These are phyloP conservation scores for Thyridium curvatum DNA, from an alignment of 2,329 filamentous ascomycete genomes.

Conservation along the genomic window DNA sequence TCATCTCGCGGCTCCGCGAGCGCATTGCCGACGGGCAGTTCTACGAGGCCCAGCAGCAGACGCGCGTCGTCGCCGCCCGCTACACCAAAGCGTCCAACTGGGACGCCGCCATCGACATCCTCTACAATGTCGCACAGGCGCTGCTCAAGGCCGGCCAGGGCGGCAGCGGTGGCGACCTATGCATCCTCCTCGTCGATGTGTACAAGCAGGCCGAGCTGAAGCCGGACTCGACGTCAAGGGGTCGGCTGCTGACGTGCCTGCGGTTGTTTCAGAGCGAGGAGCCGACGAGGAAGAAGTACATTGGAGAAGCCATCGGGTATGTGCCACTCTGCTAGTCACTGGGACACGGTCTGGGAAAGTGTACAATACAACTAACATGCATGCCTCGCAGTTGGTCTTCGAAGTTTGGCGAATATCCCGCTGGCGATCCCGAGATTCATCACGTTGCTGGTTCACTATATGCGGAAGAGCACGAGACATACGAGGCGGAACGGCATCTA, in stretches of 20 bases:
- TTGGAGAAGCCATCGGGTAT: slow-evolving; percentile 74
- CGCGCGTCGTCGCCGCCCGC: slow-evolving; percentile 87
- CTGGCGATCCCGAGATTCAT: slow-evolving; percentile 90
- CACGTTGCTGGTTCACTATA: slow-evolving; percentile 84
- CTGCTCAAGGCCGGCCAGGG: slow-evolving; percentile 90
- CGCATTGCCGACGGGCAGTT: slow-evolving; percentile 62
- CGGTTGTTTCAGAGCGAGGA: slow-evolving; percentile 76
- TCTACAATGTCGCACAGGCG: slow-evolving; percentile 76
- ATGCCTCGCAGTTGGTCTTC: slow-evolving; percentile 62
- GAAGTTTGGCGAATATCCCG: slow-evolving; percentile 79
- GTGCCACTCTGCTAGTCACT: slow-evolving; percentile 19
- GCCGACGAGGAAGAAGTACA: slow-evolving; percentile 88
- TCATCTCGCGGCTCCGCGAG: slow-evolving; percentile 61
- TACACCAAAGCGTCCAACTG: slow-evolving; percentile 88
- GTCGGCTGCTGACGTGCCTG: slow-evolving; percentile 69
- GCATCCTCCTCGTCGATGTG: slow-evolving; percentile 81
- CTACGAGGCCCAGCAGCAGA: slow-evolving; percentile 98
- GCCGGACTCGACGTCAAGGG: slow-evolving; percentile 69
- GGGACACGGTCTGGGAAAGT: no score
- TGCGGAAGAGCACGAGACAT: slow-evolving; percentile 87
- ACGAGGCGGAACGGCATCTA: slow-evolving; percentile 90
- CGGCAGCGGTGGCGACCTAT: slow-evolving; percentile 85
- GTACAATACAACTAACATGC: neutral
- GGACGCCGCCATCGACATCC: slow-evolving; percentile 76
- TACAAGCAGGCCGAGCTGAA: slow-evolving; percentile 81